Evolutionary conservation across 768 basidiomycete species (phyloP).

Genomic region (Clitopilus hobsonii): DNA sequence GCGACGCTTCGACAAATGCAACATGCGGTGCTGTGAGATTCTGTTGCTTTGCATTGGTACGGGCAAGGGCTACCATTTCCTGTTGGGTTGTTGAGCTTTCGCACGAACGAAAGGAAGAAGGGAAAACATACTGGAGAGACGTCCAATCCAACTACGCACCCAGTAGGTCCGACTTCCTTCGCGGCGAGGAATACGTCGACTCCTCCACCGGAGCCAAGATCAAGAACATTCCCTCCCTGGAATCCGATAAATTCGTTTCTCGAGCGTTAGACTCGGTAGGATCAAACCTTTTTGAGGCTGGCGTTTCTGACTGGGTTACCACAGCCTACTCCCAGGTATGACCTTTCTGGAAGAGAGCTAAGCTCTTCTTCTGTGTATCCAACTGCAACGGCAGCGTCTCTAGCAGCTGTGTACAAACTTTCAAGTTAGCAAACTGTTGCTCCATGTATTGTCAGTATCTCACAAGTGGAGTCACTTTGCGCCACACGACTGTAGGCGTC

Average conservation of each 20-base stretch:
- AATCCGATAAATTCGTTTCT: not conserved
- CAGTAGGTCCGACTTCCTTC: slow-evolving; percentile 39
- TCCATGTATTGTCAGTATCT: not conserved
- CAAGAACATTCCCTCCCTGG: slow-evolving; percentile 53
- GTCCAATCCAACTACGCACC: slow-evolving; percentile 53
- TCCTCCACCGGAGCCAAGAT: slow-evolving; percentile 56
- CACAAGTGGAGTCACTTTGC: not conserved
- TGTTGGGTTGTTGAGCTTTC: slow-evolving; percentile 12
- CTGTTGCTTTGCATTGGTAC: slow-evolving; percentile 35
- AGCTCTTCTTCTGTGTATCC: slow-evolving; percentile 45
- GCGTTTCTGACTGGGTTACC: slow-evolving; percentile 49
- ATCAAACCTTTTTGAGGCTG: slow-evolving; percentile 36
- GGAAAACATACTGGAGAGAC: slow-evolving; percentile 32
- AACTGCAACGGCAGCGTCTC: slow-evolving; percentile 34
- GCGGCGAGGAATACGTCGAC: slow-evolving; percentile 54
- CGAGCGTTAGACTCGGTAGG: not conserved
- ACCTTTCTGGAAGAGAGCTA: slow-evolving; percentile 32
- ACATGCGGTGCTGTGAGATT: slow-evolving; percentile 43
- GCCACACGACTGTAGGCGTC: not conserved
- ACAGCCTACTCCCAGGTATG: slow-evolving; percentile 49
- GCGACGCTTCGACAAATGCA: slow-evolving; percentile 38
- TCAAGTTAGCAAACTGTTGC: not conserved
- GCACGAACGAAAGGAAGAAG: not conserved
- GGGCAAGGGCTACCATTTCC: slow-evolving; percentile 49
- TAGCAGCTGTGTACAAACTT: not conserved